Evolutionary conservation across 2,329 filamentous ascomycete genomes (phyloP), one percentile per base, ranked within the genome.

Genomic region (Rosellinia necatrix): DNA sequence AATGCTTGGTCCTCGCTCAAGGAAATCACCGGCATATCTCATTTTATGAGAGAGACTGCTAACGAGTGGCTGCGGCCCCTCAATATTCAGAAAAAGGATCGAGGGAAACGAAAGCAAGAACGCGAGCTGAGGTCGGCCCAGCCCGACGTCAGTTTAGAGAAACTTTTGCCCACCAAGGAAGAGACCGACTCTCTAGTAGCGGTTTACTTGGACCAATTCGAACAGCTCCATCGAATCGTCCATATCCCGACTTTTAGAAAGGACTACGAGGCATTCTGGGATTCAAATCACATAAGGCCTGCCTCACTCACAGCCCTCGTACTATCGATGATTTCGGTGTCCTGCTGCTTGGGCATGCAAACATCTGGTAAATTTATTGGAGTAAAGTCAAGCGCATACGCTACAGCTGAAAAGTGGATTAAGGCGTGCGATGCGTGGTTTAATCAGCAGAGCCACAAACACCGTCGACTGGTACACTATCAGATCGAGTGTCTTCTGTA

Each of bases 31-130:
- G 82, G 83, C 2, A 74, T 86, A 41, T 81, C 77, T 41, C 79
- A 81, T 12, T 85, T 85, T 56, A 85, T 86, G 83, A 81, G 79
- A 61, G 82, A 85, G 71, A 85, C 82, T 1, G 81, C 82, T 8
- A 81, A 84, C 49, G 81, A 85, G 66, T 85, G 82, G 81, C 75
- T 86, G 51, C 77, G 79, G 48, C 82, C 83, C 6, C 77, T 85
- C 40, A 81, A 82, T 32, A 75, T 83, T 22, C 79, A 82, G 30
- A 69, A 75, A 61, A 84, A 85, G 70, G 81, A 85, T 63, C 78
- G 82, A 46, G 76, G 76, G 65, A 78, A 79, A 63, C 76, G 81
- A 43, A 77, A 78, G 58, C 75, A 79, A 61, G 79, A 83, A 32
- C 77, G 81, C 8, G 81, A 84, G 57, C 74, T 71, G 62, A 71